These are phyloP conservation scores for Vanrija sp. DNA, from an alignment of 1,284 basidiomycete species.

Conservation along the genomic window DNA sequence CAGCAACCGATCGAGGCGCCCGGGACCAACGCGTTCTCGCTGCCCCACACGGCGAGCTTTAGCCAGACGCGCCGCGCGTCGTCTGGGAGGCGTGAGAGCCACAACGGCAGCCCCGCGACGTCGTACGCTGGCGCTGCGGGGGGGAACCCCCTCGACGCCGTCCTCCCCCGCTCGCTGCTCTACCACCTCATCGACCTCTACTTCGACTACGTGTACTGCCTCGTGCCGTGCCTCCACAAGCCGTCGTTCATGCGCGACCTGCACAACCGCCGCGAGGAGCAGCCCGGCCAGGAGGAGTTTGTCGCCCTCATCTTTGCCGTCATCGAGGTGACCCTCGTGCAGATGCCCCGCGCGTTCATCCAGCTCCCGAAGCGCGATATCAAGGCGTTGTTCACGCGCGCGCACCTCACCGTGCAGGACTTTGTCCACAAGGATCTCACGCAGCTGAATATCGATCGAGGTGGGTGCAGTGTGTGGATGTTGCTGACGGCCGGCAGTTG, in stretches of 20 bases:
- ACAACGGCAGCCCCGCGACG: neutral
- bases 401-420: conserved; percentile 13
- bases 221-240: conserved; percentile 58
- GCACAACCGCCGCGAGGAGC: conserved; percentile 68
- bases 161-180: conserved; percentile 37
- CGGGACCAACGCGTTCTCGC: no score
- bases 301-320: conserved; percentile 81
- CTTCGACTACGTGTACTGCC: conserved; percentile 81
- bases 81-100: no score
- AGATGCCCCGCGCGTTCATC: conserved; percentile 37
- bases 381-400: conserved; percentile 26
- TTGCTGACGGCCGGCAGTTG: no score
- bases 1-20: no score
- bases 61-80: no score
- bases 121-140: neutral
- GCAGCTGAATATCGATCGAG: no score
- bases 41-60: no score
- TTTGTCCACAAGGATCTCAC: no score
- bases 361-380: conserved; percentile 31
- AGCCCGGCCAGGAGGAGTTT: conserved; percentile 62
- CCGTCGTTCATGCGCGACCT: conserved; percentile 82
- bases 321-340: conserved; percentile 71
- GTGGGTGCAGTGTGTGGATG: no score
- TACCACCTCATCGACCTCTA: conserved; percentile 67
- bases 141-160: conserved; percentile 37